phyloP scores from a whole-genome alignment of 2,329 filamentous ascomycete genomes.

The Diaporthe sp. region DNA sequence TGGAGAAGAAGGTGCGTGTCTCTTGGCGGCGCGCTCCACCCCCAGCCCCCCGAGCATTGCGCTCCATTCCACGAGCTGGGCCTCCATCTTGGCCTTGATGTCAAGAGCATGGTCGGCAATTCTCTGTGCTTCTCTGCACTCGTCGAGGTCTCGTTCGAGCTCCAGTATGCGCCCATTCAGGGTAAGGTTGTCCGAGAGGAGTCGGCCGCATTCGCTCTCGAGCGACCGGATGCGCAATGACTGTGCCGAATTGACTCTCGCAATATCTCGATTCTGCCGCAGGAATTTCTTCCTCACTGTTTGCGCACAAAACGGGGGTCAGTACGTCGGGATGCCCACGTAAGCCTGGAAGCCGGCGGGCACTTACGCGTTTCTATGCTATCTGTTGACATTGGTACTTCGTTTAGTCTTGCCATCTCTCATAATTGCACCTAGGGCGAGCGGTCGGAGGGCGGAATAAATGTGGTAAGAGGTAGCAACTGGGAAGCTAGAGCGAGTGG shows the following conservation, averaged over 20 bases:
- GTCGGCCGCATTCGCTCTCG: slow-evolving; percentile 80
- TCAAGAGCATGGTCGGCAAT: slow-evolving; percentile 76
- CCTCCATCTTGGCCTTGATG: slow-evolving; percentile 80
- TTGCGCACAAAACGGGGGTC: slow-evolving; percentile 26
- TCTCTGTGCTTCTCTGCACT: slow-evolving; percentile 70
- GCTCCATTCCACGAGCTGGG: slow-evolving; percentile 79
- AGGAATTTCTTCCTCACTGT: slow-evolving; percentile 84
- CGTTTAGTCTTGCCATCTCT: slow-evolving; percentile 86
- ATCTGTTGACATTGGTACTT: slow-evolving; percentile 77
- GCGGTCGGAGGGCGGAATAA: slow-evolving; percentile 9
- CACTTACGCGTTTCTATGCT: slow-evolving; percentile 79
- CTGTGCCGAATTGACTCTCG: slow-evolving; percentile 82
- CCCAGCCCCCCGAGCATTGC: slow-evolving; percentile 77
- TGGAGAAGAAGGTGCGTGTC: slow-evolving; percentile 53
- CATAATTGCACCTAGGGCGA: slow-evolving; percentile 48
- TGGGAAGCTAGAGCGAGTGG: background rate
- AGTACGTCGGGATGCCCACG: slow-evolving; percentile 41
- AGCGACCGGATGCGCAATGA: slow-evolving; percentile 82
- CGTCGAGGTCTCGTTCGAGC: slow-evolving; percentile 77
- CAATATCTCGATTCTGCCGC: slow-evolving; percentile 87
- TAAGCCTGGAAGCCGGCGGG: slow-evolving; percentile 36
- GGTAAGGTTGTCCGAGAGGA: slow-evolving; percentile 84
- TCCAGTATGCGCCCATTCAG: slow-evolving; percentile 79
- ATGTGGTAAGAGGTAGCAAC: slow-evolving; percentile 5
- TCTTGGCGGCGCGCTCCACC: slow-evolving; percentile 68